Evolutionary conservation across 225 moss, liverwort and hornwort genomes (phyloP).

Genomic region (Physcomitrellopsis africana): DNA sequence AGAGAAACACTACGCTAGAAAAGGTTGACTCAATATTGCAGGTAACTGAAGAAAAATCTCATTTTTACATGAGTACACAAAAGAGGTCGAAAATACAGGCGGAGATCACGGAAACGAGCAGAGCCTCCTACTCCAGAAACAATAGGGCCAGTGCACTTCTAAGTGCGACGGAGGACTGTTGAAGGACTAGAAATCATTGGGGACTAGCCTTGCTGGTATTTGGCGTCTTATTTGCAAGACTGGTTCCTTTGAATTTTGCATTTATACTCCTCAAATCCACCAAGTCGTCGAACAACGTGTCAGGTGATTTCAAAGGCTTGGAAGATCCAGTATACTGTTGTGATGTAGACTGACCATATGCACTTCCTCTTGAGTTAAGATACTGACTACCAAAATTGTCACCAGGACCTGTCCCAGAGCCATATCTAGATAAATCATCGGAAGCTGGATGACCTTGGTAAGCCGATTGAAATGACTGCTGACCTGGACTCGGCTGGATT

Average conservation of each 20-base stretch:
- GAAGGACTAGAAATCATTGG: slow-evolving; percentile 21
- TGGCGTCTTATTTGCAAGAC: slow-evolving; percentile 53
- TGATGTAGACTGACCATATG: slow-evolving; percentile 38
- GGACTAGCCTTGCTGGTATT: slow-evolving; percentile 61
- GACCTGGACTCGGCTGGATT: slow-evolving; percentile 32
- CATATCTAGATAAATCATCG: slow-evolving; percentile 31
- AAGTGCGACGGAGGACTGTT: not conserved
- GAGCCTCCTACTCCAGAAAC: slow-evolving; percentile 27
- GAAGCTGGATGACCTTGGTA: slow-evolving; percentile 26
- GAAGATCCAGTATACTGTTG: slow-evolving; percentile 36
- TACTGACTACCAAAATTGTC: slow-evolving; percentile 59
- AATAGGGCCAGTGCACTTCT: slow-evolving; percentile 19
- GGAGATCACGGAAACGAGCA: slow-evolving; percentile 22
- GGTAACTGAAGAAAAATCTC: slow-evolving; percentile 26
- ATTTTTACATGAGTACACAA: slow-evolving; percentile 31
- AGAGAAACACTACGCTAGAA: slow-evolving; percentile 32
- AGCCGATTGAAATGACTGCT: slow-evolving; percentile 21
- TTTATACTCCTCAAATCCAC: slow-evolving; percentile 87
- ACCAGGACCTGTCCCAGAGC: slow-evolving; percentile 50
- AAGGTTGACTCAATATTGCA: slow-evolving; percentile 26
- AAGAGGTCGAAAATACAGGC: slow-evolving; percentile 34
- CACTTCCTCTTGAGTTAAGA: slow-evolving; percentile 50
- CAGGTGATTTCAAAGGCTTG: slow-evolving; percentile 65
- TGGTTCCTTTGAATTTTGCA: slow-evolving; percentile 73
- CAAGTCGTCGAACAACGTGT: slow-evolving; percentile 88